Evolutionary conservation across 148 eudicot species (phyloP), one percentile per base, ranked within the genome.

Genomic region (Amaranthus cruentus): DNA sequence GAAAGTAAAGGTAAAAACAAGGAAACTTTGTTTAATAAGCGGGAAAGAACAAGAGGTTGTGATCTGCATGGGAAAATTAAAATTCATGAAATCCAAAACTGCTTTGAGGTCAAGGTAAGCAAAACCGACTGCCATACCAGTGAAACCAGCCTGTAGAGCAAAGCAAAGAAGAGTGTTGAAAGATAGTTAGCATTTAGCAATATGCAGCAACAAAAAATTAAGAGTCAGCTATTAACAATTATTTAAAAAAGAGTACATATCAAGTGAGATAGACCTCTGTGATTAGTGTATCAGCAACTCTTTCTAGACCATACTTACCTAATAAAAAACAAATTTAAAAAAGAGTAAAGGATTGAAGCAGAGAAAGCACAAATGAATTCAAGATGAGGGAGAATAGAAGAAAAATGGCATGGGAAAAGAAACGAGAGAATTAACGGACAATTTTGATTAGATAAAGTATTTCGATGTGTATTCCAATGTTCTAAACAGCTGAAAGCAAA

Each of bases 51-150:
- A 42, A 67, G 43, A 67, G 14, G 70, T 90, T 88, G 62, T 70
- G 63, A 95, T 97, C 99, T 95, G 99, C 97, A 95, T 95, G 52
- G 99, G 85, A 81, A 95, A 95, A 82, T 95, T 95, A 73, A 95
- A 95, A 46, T 97, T 95, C 99, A 95, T 95, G 69, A 95, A 95
- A 76, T 95, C 99, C 62, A 92, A 73, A 60, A 95, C 84, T 47
- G 99, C 97, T 79, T 49, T 86, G 76, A 95, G 81, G 66, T 84
- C 96, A 81, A 85, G 72, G 83, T 92, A 95, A 60, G 99, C 99
- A 62, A 97, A 92, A 85, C 99, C 99, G 82, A 95, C 99, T 80
- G 92, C 96, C 67, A 95, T 95, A 73, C 99, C 99, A 76, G 99
- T 68, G 83, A 95, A 95, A 38, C 99, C 99, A 85, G 97, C 96